These are phyloP conservation scores for Excoecaria agallocha DNA, from an alignment of 345 rosid genomes.

Conservation along the genomic window DNA sequence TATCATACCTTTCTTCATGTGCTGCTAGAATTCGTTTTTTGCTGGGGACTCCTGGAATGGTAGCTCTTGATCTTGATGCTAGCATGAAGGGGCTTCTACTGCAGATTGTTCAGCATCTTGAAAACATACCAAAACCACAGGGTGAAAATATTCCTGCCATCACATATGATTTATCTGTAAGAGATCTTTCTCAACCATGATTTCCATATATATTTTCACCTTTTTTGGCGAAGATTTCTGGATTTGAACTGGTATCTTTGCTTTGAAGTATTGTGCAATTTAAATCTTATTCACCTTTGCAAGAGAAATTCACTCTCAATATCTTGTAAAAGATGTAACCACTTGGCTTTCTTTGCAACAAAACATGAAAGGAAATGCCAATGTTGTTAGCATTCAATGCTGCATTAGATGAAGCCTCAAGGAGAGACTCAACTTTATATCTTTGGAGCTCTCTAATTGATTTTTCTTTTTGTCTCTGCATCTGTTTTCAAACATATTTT, in stretches of 20 bases:
- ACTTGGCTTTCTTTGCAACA: background rate
- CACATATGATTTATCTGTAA: constrained; percentile 90
- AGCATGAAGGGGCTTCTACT: constrained; percentile 86
- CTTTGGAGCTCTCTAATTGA: background rate
- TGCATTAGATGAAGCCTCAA: background rate
- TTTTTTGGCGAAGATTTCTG: background rate
- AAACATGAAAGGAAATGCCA: background rate
- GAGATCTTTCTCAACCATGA: constrained; percentile 30
- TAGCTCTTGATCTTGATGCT: constrained; percentile 93
- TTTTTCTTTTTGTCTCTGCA: background rate
- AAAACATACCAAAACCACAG: constrained; percentile 81
- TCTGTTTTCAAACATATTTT: background rate
- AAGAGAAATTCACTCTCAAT: constrained; percentile 8
- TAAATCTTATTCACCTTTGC: background rate
- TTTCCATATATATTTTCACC: background rate
- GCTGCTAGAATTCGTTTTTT: constrained; percentile 93
- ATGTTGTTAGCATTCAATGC: background rate
- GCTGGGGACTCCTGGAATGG: constrained; percentile 94
- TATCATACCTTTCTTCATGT: constrained; percentile 96
- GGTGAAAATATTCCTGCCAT: constrained; percentile 85
- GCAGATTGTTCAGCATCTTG: constrained; percentile 80
- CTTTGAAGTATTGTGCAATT: background rate
- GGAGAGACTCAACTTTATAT: background rate
- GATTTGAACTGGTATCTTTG: background rate
- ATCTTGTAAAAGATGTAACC: background rate